These are phyloP conservation scores for Nemophila menziesii DNA, from an alignment of 257 asterid species.

Conservation along the genomic window DNA sequence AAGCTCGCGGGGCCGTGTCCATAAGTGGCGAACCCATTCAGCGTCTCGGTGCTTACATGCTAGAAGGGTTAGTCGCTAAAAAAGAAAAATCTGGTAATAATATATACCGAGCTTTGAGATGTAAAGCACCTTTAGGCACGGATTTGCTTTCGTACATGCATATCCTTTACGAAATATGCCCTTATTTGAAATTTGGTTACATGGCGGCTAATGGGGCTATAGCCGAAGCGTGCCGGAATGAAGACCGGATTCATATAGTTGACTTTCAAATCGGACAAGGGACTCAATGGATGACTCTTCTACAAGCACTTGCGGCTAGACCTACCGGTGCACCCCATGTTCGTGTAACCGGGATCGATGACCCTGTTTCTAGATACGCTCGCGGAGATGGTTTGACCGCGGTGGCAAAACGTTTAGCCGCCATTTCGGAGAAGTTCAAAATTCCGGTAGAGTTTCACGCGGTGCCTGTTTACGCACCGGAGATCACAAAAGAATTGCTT, in stretches of 20 bases:
- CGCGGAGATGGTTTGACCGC: conserved; percentile 61
- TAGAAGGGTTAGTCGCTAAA: conserved; percentile 75
- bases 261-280: conserved; percentile 95
- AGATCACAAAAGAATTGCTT: conserved; percentile 56
- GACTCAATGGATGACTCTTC: conserved; percentile 85
- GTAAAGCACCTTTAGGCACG: conserved; percentile 60
- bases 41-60: conserved; percentile 87
- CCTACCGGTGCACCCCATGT: conserved; percentile 78
- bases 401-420: conserved; percentile 48
- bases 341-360: conserved; percentile 88
- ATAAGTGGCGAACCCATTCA: conserved; percentile 87
- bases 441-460: conserved; percentile 71
- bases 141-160: conserved; percentile 82
- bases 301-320: conserved; percentile 87
- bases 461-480: conserved; percentile 64
- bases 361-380: conserved; percentile 69
- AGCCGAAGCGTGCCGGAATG: conserved; percentile 73
- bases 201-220: conserved; percentile 98
- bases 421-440: conserved; percentile 54
- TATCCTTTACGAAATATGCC: conserved; percentile 76
- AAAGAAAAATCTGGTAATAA: conserved; percentile 73
- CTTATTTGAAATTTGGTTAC: conserved; percentile 80
- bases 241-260: conserved; percentile 69
- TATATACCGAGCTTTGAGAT: conserved; percentile 64
- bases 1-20: conserved; percentile 56